phyloP scores from a whole-genome alignment of 129 eudicot species.

The Flaveria bidentis region DNA sequence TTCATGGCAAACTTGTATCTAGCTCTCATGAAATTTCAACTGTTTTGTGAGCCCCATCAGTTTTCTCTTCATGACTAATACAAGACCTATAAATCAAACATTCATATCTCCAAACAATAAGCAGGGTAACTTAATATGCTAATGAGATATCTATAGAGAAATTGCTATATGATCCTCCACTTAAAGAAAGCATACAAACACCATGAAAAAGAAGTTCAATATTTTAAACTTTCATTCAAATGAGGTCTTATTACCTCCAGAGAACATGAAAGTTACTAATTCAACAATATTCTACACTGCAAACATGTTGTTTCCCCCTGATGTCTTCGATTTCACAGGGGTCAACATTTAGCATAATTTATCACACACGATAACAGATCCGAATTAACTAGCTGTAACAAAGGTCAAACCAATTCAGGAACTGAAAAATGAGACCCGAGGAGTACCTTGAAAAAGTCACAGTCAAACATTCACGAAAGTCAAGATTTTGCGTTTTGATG shows the following conservation, averaged over 20 bases:
- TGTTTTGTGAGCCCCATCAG: background rate
- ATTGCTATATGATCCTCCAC: too few relatives aligned
- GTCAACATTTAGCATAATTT: background rate
- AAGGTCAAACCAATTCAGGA: background rate
- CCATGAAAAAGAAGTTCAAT: background rate
- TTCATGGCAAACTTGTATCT: background rate
- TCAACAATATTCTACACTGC: conserved; percentile 17
- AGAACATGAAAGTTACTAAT: conserved; percentile 3
- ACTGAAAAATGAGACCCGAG: background rate
- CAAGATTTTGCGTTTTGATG: conserved; percentile 9
- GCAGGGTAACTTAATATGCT: too few relatives aligned
- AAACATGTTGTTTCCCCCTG: background rate
- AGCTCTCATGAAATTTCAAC: background rate
- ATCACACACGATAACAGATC: conserved; percentile 10
- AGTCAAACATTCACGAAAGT: background rate
- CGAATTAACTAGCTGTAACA: background rate
- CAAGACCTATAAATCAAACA: too few relatives aligned
- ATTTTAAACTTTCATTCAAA: background rate
- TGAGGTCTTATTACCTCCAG: too few relatives aligned
- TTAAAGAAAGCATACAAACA: background rate
- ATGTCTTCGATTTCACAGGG: conserved; percentile 13
- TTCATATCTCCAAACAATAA: too few relatives aligned
- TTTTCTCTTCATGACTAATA: too few relatives aligned
- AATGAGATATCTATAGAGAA: too few relatives aligned
- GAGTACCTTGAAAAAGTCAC: conserved; percentile 20